Evolutionary conservation across 257 asterid genomes (phyloP), one percentile per base, ranked within the genome.

Genomic region (Ballota nigra): DNA sequence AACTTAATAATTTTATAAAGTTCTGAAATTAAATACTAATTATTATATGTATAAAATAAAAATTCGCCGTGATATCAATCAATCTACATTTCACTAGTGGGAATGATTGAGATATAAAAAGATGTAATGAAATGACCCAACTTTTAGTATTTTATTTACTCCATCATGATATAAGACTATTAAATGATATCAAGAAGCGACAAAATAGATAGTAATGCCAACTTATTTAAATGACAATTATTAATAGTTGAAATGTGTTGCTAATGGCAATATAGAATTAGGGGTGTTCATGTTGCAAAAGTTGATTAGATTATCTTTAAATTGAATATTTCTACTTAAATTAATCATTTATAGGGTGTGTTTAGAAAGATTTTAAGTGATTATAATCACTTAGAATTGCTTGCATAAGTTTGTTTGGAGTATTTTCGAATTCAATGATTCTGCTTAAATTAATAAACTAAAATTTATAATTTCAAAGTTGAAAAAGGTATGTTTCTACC

Each of bases 21-120:
- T 41, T 12, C 49, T 12, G 16, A 41, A 41, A 41, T 41, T 41
- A 41, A 41, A 41, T n/a, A n/a, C n/a, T 41, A 11, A 11, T 41
- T 41, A 41, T 41, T 33, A 33, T 29, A 10, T 40, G 4, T 12
- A 11, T 41, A 41, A 12, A 41, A 6, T 41, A 13, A 45, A 45
- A 15, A 13, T 45, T 45, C 2, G 8, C 15, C 19, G 19, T 15
- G 53, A 3, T 11, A 67, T 49, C 19, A 68, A 52, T 68, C 47
- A 11, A 55, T 34, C 12, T 7, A 55, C 7, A 45, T 8, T 20
- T 15, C 77, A 51, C 43, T 33, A 16, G 56, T 26, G 60, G 52
- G 49, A 36, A 73, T 73, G 67, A 73, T 64, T 73, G 65, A 34
- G 59, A 8, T 26, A 23, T 19, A 40, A 24, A 64, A 52, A 36